Evolutionary conservation across 495 filamentous ascomycete species (phyloP), one percentile per base, ranked within the genome.

Genomic region (Penicillium psychrofluorescens): DNA sequence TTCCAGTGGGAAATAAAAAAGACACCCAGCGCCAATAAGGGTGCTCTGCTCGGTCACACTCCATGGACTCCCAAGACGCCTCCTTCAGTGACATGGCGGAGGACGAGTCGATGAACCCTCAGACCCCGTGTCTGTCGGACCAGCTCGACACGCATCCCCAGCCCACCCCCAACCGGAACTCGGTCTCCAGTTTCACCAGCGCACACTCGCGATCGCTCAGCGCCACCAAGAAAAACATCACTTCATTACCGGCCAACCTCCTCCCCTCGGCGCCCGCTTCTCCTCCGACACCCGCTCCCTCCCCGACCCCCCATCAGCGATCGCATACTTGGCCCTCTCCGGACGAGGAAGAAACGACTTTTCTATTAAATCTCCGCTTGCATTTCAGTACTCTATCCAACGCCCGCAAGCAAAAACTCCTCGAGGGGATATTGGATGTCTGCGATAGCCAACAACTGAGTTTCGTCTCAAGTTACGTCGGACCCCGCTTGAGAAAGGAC

Each of bases 361-460:
- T 79, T 13, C 55, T 80, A 41, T 51, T 76, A 42, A 76, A 79
- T 39, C 72, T 80, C 6, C 67, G 76, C 30, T 61, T 71, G 7
- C 65, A 73, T 39, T 85, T 85, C 54, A 68, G 59, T 27, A 71
- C 71, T 12, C 59, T 83, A 48, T 68, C 68, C 46, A 66, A 72
- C 46, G 53, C 64, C 6, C 74, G 79, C 51, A 81, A 76, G 45
- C 71, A 80, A 49, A 72, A 70, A 31, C 73, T 92, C 50, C 72
- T 98, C 29, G 86, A 83, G 22, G 88, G 94, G 45, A 68, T 98
- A 40, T 65, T 98, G 49, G 90, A 90, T 54, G 71, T 94, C 50
- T 98, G 94, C 70, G 88, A 92, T 54, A 95, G 86, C 53, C 88
- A 92, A 47, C 86, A 92, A 52, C 77, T 98, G 46, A 94, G 89